Percentiles rank a stretch among this genome's conserved stretches.
phyloP scores from a whole-genome alignment of 805 yeast genomes.

The Yamadazyma scolyti region DNA sequence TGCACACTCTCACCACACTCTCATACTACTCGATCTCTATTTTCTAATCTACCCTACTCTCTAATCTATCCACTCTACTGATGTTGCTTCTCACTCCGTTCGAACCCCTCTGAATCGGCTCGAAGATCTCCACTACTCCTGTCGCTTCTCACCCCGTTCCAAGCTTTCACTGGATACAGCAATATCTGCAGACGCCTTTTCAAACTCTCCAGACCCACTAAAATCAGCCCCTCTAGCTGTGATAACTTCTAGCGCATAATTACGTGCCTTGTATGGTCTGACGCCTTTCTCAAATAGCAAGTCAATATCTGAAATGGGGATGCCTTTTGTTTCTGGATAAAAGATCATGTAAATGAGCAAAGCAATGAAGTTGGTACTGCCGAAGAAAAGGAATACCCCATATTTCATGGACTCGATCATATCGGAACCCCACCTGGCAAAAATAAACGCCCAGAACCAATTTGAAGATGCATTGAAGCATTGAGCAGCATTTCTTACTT shows the following conservation, averaged over 20 bases:
- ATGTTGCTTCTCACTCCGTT: too few relatives aligned
- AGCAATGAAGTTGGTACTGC: conserved; percentile 8
- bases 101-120: too few relatives aligned
- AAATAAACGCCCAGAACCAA: conserved; percentile 50
- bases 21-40: too few relatives aligned
- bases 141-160: too few relatives aligned
- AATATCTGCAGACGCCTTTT: too few relatives aligned
- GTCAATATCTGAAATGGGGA: conserved; percentile 32
- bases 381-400: conserved; percentile 44
- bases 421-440: conserved; percentile 44
- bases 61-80: too few relatives aligned
- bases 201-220: too few relatives aligned
- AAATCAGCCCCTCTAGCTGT: conserved; percentile 2
- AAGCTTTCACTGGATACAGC: too few relatives aligned
- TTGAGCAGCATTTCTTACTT: conserved; percentile 40
- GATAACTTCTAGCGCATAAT: conserved; percentile 18
- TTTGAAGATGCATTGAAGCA: conserved; percentile 43
- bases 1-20: too few relatives aligned
- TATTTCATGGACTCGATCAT: conserved; percentile 42
- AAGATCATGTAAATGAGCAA: conserved; percentile 20
- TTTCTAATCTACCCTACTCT: too few relatives aligned
- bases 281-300: conserved; percentile 24
- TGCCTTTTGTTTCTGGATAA: conserved; percentile 37
- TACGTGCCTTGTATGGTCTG: conserved; percentile 30
- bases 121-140: too few relatives aligned